Conservation (phyloP, 169 alveolate genomes). For the Babesia sp. region DNA sequence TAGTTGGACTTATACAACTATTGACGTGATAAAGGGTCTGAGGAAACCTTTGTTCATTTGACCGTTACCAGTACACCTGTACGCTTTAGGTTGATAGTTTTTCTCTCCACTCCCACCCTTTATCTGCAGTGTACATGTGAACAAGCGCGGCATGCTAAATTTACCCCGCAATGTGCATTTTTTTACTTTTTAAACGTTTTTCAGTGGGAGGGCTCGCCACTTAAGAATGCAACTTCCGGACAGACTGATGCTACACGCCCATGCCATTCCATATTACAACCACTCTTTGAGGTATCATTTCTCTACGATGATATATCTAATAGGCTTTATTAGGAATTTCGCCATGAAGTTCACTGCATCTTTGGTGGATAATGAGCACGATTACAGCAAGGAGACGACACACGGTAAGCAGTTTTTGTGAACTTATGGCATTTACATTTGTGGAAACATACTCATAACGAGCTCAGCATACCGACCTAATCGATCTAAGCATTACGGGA, state of each 20-base stretch:
- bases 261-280: conserved; percentile 77
- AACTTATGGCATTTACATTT: neutral
- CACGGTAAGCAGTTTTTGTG: conserved; percentile 18
- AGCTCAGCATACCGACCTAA: conserved; percentile 67
- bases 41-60: neutral
- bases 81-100: neutral
- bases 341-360: conserved; percentile 71
- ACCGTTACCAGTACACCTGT: neutral
- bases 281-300: conserved; percentile 50
- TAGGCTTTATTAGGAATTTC: conserved; percentile 61
- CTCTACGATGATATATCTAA: neutral
- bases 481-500: conserved; percentile 70
- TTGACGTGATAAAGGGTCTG: too few relatives aligned
- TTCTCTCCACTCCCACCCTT: neutral
- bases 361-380: conserved; percentile 79
- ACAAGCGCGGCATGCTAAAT: too few relatives aligned
- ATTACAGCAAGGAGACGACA: conserved; percentile 69
- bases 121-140: too few relatives aligned
- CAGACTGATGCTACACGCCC: conserved; percentile 73
- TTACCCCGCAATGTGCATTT: neutral
- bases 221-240: conserved; percentile 58
- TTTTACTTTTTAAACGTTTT: neutral
- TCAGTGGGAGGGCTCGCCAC: conserved; percentile 64
- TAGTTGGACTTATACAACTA: too few relatives aligned
- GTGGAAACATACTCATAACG: neutral